Percentiles rank a stretch among this genome's conserved stretches.
Conservation (phyloP, 2,329 filamentous ascomycete genomes). For the Nemania sp. region DNA sequence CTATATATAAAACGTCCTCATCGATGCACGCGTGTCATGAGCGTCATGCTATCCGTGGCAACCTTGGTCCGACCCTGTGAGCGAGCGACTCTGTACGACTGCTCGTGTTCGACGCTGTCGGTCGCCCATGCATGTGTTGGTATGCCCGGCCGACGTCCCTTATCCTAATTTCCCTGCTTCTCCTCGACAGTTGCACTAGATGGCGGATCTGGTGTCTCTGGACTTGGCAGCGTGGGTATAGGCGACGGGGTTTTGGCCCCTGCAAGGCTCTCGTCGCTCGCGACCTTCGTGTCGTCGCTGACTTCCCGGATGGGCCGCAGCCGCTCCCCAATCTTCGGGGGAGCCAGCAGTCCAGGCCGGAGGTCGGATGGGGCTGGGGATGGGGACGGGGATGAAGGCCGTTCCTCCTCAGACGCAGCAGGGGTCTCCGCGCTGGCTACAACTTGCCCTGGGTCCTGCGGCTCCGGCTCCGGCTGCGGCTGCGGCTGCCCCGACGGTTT, state of each 20-base stretch:
- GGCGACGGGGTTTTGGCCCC: conserved; percentile 25
- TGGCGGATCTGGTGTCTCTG: not conserved
- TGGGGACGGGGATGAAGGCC: conserved; percentile 4
- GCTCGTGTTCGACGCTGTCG: too few relatives aligned
- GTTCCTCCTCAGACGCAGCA: conserved; percentile 22
- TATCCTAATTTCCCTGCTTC: not conserved
- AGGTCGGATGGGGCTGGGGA: conserved; percentile 7
- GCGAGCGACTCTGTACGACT: too few relatives aligned
- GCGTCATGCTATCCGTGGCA: too few relatives aligned
- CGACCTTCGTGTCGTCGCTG: conserved; percentile 40
- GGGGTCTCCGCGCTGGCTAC: not conserved
- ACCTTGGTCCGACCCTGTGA: too few relatives aligned
- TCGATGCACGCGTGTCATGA: too few relatives aligned
- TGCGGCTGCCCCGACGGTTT: conserved; percentile 20
- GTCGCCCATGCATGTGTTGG: too few relatives aligned
- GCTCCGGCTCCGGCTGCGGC: not conserved
- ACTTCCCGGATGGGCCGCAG: conserved; percentile 32
- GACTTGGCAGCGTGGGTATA: conserved; percentile 9
- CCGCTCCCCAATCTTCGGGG: conserved; percentile 30
- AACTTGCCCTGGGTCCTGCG: conserved; percentile 5
- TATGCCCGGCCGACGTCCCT: not conserved
- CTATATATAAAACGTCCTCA: not conserved
- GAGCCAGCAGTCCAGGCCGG: conserved; percentile 27
- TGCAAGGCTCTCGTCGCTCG: conserved; percentile 28
- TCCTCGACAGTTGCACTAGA: not conserved